These are phyloP conservation scores for Picochlorum sp. DNA, from an alignment of 139 green algal species.

Conservation along the genomic window DNA sequence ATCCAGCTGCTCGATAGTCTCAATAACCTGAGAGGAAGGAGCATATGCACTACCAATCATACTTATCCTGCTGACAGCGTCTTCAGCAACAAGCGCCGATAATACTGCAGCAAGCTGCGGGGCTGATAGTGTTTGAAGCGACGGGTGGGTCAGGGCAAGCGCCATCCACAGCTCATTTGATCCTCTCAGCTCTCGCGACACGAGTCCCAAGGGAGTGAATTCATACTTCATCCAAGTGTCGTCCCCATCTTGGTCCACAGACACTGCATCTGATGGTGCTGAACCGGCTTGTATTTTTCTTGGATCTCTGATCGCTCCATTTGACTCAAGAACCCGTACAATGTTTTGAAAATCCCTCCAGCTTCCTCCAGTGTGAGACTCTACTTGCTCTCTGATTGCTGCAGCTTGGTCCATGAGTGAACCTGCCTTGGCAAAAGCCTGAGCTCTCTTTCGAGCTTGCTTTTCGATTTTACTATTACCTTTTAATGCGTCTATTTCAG, in stretches of 20 bases:
- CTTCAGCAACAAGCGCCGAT: constrained; percentile 42
- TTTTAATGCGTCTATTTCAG: constrained; percentile 17
- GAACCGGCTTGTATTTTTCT: neutral
- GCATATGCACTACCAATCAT: constrained; percentile 33
- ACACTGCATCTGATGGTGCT: neutral
- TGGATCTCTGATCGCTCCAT: constrained; percentile 32
- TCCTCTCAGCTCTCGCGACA: constrained; percentile 56
- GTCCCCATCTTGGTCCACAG: neutral
- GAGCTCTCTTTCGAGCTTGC: constrained; percentile 5
- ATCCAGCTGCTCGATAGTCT: constrained; percentile 50
- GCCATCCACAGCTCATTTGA: constrained; percentile 88
- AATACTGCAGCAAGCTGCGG: constrained; percentile 55
- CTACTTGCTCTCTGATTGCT: constrained; percentile 27
- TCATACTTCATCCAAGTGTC: neutral
- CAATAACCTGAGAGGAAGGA: constrained; percentile 27
- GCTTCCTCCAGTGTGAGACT: constrained; percentile 17
- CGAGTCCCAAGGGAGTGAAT: constrained; percentile 50
- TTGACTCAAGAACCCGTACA: constrained; percentile 43
- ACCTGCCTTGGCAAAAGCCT: constrained; percentile 14
- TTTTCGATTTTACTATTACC: constrained; percentile 13
- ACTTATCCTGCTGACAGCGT: constrained; percentile 32
- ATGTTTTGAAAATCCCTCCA: constrained; percentile 48
- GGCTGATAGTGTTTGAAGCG: constrained; percentile 35
- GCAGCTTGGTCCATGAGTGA: constrained; percentile 21
- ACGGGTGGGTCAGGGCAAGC: constrained; percentile 53